Base-by-base conservation (phyloP, 257 asterid genomes). In the Solanum boliviense region DNA sequence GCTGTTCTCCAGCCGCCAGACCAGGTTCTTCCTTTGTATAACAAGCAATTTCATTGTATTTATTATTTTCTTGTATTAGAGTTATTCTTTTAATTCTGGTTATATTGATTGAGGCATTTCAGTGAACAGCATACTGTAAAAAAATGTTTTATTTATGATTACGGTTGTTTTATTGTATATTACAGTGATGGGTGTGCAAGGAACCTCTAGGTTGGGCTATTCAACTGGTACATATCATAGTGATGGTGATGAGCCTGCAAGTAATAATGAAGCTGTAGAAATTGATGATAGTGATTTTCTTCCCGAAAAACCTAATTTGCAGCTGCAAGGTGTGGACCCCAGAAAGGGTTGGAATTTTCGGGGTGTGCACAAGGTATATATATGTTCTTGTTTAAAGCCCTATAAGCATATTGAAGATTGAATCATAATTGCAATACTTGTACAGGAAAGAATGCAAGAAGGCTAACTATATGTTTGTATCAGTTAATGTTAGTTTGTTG, bases 331-430 rank as follows among this genome's bases (percentile, higher is more conserved):
- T 78, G 99, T 97, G 88, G 98, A 96, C 92, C 99, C 99, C 65
- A 88, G 88, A 75, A 96, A 90, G 86, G 99, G 99, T 36, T 97
- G 99, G 99, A 95, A 94, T 86, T 96, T 90, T 84, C 95, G 99
- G 82, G 99, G 99, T 71, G 99, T 97, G 70, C 98, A 97, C 92
- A 92, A 93, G 98, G 98, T 97, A 91, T 23, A 41, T 97, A 89
- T 23, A 41, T 84, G 62, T 23, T 83, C 46, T 84, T 84, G 39
- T 29, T 16, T n/a, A 29, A 46, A 81, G 36, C 25, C 65, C 16
- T 44, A 44, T 25, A 79, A 79, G 25, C 84, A 9, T 44, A 25
- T 25, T 46, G 85, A 46, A 81, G 68, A 23, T 29, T 81, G 67
- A 29, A 52, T 29, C 11, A 29, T 79, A 79, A 27, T 9, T 79